Conservation (phyloP, 257 asterid species). For the Ocimum tenuiflorum region DNA sequence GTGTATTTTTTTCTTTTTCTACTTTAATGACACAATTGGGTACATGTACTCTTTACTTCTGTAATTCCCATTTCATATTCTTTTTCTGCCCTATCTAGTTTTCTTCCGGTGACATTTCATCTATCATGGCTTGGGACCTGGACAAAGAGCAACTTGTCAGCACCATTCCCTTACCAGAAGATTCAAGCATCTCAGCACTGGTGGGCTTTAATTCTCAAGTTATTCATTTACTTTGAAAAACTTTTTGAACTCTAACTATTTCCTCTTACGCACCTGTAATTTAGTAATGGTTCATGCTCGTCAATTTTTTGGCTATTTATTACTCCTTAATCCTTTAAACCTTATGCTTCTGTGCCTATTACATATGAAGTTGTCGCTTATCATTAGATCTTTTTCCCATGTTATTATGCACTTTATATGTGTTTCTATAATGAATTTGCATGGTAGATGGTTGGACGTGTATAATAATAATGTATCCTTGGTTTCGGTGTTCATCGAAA, state of each 20-base stretch:
- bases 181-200: constrained; percentile 83
- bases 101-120: constrained; percentile 79
- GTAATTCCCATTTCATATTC: constrained; percentile 3
- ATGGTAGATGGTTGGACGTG: background rate
- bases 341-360: background rate
- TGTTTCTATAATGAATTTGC: background rate
- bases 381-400: background rate
- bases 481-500: background rate
- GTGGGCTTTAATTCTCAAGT: constrained; percentile 34
- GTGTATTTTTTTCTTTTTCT: background rate
- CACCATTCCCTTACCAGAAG: constrained; percentile 67
- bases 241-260: background rate
- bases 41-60: background rate
- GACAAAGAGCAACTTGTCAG: constrained; percentile 87
- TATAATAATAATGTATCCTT: background rate
- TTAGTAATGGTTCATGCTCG: background rate
- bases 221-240: background rate
- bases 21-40: background rate
- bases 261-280: background rate
- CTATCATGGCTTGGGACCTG: constrained; percentile 95
- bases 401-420: background rate
- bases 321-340: background rate
- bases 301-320: background rate
- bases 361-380: background rate
- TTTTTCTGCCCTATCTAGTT: constrained; percentile 39